A percentile compares a stretch with the other conserved stretches of the same genome.
These are phyloP conservation scores for Hypoxylon sp. DNA, from an alignment of 2,329 filamentous ascomycete species.

Conservation along the genomic window DNA sequence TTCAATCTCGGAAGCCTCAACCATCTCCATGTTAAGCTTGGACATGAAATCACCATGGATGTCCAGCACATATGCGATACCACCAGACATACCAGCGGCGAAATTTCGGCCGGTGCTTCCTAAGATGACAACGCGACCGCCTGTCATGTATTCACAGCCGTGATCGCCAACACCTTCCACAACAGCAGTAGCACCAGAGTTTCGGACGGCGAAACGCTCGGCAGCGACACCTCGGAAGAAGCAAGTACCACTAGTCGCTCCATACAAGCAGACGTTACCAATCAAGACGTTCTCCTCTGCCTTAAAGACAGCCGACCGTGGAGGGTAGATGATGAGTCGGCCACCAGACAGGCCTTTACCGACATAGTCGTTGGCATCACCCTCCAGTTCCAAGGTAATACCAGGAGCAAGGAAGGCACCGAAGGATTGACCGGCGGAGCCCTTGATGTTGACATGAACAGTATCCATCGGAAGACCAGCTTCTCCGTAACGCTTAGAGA, in stretches of 20 bases:
- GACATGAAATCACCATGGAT: conserved; percentile 88
- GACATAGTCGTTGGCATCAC: conserved; percentile 96
- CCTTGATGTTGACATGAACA: conserved; percentile 95
- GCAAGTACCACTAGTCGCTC: conserved; percentile 88
- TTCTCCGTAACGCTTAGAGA: conserved; percentile 92
- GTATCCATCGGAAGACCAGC: conserved; percentile 91
- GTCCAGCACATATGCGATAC: conserved; percentile 95
- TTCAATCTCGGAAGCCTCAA: conserved; percentile 85
- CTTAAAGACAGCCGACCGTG: conserved; percentile 90
- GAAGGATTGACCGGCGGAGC: conserved; percentile 95
- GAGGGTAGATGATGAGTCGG: conserved; percentile 92
- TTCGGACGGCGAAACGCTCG: conserved; percentile 95
- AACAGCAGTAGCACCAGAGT: conserved; percentile 95
- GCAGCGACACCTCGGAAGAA: conserved; percentile 98
- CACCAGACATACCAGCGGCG: conserved; percentile 97
- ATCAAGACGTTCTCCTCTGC: conserved; percentile 95
- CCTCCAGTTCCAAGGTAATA: conserved; percentile 94
- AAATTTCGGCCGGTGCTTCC: conserved; percentile 96
- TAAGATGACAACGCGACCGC: conserved; percentile 87
- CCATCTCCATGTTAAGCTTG: conserved; percentile 98
- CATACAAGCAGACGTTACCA: conserved; percentile 95
- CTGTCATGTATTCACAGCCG: conserved; percentile 99
- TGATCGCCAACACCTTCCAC: conserved; percentile 97
- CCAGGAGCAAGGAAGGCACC: conserved; percentile 93
- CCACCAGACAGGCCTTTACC: conserved; percentile 96